A percentile compares a stretch with the other conserved stretches of the same genome.
These are phyloP conservation scores for Saksenaea vasiformis DNA, from an alignment of 371 early-diverging fungal genomes.

Conservation along the genomic window DNA sequence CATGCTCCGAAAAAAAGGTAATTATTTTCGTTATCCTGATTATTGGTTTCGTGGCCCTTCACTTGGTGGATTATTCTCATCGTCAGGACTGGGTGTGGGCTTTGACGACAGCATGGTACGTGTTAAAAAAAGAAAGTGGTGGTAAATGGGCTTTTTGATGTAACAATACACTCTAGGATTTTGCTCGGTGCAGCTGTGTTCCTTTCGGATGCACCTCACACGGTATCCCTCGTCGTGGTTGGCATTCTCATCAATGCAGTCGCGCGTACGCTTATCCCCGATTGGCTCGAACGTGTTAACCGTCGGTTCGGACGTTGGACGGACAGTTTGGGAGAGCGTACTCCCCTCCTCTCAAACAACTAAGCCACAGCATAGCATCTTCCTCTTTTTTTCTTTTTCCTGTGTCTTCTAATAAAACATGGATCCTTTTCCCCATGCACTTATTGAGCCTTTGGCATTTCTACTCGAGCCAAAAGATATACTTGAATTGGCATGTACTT, in stretches of 20 bases:
- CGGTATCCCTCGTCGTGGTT: slow-evolving; percentile 35
- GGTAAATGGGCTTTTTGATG: neutral
- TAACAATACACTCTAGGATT: slow-evolving; percentile 22
- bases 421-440: slow-evolving; percentile 14
- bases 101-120: slow-evolving; percentile 49
- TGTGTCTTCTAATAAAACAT: neutral
- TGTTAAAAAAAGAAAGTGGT: neutral
- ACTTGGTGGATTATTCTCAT: slow-evolving; percentile 47
- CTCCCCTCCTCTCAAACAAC: slow-evolving; percentile 30
- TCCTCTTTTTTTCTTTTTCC: neutral
- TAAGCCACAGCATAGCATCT: neutral
- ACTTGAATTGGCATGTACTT: slow-evolving; percentile 16
- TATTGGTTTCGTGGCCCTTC: slow-evolving; percentile 39
- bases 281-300: slow-evolving; percentile 40
- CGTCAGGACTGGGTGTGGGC: slow-evolving; percentile 53
- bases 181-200: slow-evolving; percentile 38
- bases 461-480: slow-evolving; percentile 21
- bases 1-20: slow-evolving; percentile 12
- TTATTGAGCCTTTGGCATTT: slow-evolving; percentile 16
- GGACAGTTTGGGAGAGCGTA: slow-evolving; percentile 42
- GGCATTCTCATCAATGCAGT: slow-evolving; percentile 49
- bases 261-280: slow-evolving; percentile 42
- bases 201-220: slow-evolving; percentile 31
- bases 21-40: slow-evolving; percentile 24
- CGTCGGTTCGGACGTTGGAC: slow-evolving; percentile 41